These are phyloP conservation scores for Cyberlindnera meyerae DNA, from an alignment of 805 yeast species.

Conservation along the genomic window DNA sequence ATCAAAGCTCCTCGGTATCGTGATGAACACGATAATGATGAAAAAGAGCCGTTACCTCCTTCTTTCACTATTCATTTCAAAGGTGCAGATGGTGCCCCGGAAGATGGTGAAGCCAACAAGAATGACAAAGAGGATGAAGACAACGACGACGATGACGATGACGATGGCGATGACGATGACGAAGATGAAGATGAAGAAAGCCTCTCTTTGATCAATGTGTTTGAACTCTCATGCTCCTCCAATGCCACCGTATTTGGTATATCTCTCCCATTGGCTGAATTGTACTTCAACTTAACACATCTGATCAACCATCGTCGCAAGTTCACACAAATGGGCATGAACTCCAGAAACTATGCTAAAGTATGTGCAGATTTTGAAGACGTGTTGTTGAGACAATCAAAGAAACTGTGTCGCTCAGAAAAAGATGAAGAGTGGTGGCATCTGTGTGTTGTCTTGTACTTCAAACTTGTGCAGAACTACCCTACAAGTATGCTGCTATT, in stretches of 20 bases:
- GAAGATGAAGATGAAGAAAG: constrained; percentile 4
- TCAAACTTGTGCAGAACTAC: constrained; percentile 21
- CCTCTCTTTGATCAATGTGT: constrained; percentile 7
- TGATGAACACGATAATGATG: constrained; percentile 15
- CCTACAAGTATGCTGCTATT: constrained; percentile 14
- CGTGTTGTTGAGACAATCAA: constrained; percentile 24
- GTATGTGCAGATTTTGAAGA: constrained; percentile 45
- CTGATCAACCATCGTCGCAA: constrained; percentile 42
- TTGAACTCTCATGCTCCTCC: constrained; percentile 1
- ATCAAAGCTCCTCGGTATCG: constrained; percentile 20
- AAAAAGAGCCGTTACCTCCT: constrained; percentile 23
- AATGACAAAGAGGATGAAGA: not conserved
- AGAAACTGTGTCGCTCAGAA: constrained; percentile 11
- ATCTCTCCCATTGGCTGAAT: constrained; percentile 25
- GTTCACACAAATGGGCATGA: constrained; percentile 30
- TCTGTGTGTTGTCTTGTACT: constrained; percentile 15
- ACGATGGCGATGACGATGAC: constrained; percentile 3
- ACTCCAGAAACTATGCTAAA: constrained; percentile 43
- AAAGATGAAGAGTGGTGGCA: constrained; percentile 15
- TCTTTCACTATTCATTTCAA: constrained; percentile 21
- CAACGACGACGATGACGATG: constrained; percentile 2
- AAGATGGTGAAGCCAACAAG: not conserved
- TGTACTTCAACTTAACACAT: constrained; percentile 36
- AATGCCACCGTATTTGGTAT: constrained; percentile 16
- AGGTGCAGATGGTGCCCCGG: constrained; percentile 3